These are phyloP conservation scores for Pythium plurisporium DNA, from an alignment of 352 stramenopile species.

Conservation along the genomic window DNA sequence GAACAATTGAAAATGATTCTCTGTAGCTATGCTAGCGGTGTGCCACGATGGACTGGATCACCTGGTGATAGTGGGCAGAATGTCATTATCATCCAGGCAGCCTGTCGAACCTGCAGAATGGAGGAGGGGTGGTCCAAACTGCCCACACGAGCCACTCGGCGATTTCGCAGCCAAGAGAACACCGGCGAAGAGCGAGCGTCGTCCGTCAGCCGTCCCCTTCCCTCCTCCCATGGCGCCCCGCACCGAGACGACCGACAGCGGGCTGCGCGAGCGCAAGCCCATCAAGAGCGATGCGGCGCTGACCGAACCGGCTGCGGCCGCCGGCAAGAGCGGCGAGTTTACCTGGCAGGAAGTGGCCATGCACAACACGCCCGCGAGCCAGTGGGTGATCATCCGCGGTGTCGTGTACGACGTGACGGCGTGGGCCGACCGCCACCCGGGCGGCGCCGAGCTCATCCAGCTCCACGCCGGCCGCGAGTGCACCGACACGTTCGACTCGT, in stretches of 20 bases:
- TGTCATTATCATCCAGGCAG: slow-evolving; percentile 6
- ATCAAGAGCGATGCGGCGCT: slow-evolving; percentile 14
- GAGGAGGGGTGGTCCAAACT: slow-evolving; percentile 1
- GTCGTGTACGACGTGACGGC: slow-evolving; percentile 93
- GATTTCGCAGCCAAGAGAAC: slow-evolving; percentile 3
- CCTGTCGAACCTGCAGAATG: neutral
- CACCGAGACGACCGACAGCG: slow-evolving; percentile 16
- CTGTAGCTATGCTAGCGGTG: slow-evolving; percentile 14
- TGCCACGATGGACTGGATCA: slow-evolving; percentile 6
- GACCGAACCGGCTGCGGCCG: neutral
- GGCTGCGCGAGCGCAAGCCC: slow-evolving; percentile 59
- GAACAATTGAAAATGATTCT: neutral
- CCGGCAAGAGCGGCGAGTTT: slow-evolving; percentile 44
- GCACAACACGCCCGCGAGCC: slow-evolving; percentile 94
- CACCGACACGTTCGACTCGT: slow-evolving; percentile 89
- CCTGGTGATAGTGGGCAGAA: slow-evolving; percentile 1
- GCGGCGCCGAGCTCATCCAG: slow-evolving; percentile 75
- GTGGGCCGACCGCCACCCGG: slow-evolving; percentile 81
- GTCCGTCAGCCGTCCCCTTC: too few species aligned
- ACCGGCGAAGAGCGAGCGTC: too few species aligned
- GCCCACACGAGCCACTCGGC: slow-evolving; percentile 7
- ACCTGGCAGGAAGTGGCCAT: slow-evolving; percentile 94
- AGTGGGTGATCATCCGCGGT: slow-evolving; percentile 94
- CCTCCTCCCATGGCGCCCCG: slow-evolving; percentile 24
- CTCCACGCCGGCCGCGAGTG: slow-evolving; percentile 79